phyloP scores from a whole-genome alignment of 2,329 filamentous ascomycete species.

The Myriosclerotinia curreyana region DNA sequence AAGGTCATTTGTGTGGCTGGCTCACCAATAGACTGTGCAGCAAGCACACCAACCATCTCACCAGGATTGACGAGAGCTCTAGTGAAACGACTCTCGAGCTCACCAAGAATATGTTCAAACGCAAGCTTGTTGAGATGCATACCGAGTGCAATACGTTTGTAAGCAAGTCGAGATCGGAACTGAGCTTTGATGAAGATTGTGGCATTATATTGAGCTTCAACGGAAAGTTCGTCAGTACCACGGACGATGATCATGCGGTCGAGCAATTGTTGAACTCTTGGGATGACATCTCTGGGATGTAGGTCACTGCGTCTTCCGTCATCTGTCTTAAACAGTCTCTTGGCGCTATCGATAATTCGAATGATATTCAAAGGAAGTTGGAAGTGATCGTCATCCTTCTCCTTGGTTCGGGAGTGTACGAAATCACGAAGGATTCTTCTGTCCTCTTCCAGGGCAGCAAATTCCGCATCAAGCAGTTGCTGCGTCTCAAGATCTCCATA shows the following conservation, averaged over 20 bases:
- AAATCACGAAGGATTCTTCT: conserved; percentile 66
- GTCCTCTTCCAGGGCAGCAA: conserved; percentile 71
- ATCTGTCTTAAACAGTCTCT: conserved; percentile 86
- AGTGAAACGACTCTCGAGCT: conserved; percentile 84
- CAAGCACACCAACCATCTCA: conserved; percentile 98
- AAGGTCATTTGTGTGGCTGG: conserved; percentile 99
- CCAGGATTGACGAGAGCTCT: conserved; percentile 84
- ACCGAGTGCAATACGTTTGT: conserved; percentile 85
- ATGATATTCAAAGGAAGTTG: conserved; percentile 89
- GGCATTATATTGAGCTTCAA: conserved; percentile 82
- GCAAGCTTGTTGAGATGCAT: conserved; percentile 86
- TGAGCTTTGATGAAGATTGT: conserved; percentile 91
- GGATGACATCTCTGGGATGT: conserved; percentile 82
- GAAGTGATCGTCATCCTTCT: conserved; percentile 79
- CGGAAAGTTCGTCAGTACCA: conserved; percentile 75
- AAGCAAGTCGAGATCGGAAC: conserved; percentile 82
- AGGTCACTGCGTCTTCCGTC: conserved; percentile 83
- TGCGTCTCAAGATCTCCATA: conserved; percentile 85
- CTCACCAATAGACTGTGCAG: conserved; percentile 97
- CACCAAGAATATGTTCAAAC: conserved; percentile 87
- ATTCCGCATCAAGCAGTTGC: conserved; percentile 82
- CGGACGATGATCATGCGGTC: conserved; percentile 80
- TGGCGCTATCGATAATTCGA: conserved; percentile 86
- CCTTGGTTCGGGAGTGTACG: conserved; percentile 53
- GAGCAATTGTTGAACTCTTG: conserved; percentile 70